Base-by-base conservation (phyloP, 495 filamentous ascomycete genomes). In the Sphaerosporella brunnea region DNA sequence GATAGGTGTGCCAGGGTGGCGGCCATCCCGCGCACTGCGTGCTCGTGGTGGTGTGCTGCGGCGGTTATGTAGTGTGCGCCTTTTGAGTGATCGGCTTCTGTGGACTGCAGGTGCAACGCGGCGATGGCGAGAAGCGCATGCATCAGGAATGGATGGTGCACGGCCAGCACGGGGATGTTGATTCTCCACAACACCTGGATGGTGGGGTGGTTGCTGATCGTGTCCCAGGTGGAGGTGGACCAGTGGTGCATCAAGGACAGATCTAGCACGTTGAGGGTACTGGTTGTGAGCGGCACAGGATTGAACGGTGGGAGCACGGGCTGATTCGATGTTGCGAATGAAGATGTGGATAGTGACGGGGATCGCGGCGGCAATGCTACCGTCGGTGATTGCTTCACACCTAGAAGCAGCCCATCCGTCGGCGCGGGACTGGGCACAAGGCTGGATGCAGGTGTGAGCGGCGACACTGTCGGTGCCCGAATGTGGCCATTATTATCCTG, bases 61-160 rank as follows among this genome's bases (percentile, higher is more conserved):
- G 45, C 52, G 18, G 53, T 41, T 41, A 56, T 20, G 0, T 48
- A 46, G 21, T 45, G 36, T 19, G 42, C 26, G 15, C 52, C 35
- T 5, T 30, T 37, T 2, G 30, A 18, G 4, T 25, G 41, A 25
- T 52, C 46, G 24, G 39, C 23, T 3, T 38, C 35, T 20, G 26
- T 44, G 16, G 49, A 46, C 25, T 48, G 38, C 13, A 66, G 50
- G 30, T 68, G 65, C 4, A 68, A 39, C 8, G 65, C 60, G 0
- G 65, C 59, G 2, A 66, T 38, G 2, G 61, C 65, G 18, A 68
- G 53, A 4, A 68, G 60, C 0, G 58, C 55, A 25, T 68, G 65
- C 55, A 68, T 62, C 0, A 61, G 43, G 26, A 62, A 64, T 3
- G 59, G 56, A 4, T 60, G 41, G 13, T 56, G 45, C 5, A 67